Base-by-base conservation (phyloP, 164 flowering plant species). In the Magnolia sinica region DNA sequence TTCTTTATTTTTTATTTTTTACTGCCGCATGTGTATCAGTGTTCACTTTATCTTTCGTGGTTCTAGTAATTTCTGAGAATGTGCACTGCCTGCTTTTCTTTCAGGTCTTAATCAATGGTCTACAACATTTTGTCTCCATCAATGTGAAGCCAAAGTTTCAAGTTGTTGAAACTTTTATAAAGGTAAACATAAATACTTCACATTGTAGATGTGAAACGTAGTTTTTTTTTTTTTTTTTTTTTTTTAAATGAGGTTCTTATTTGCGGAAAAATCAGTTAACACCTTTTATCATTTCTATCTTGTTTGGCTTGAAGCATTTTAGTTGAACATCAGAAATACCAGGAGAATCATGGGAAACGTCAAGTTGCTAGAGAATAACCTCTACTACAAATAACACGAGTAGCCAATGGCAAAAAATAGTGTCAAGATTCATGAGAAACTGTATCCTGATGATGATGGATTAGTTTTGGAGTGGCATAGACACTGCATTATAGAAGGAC, bases 91-190 rank as follows among this genome's bases (percentile, higher is more conserved):
- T 66, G 23, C 50, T 27, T 10, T 76, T 71, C 58, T 73, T 83
- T 81, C 90, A 96, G 99, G 99, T 92, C 74, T 85, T 94, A 71
- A 96, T 96, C 79, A 94, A 94, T 76, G 98, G 99, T 59, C 87
- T 94, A 16, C 91, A 90, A 73, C 98, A 92, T 83, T 91, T 96
- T 79, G 90, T 85, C 69, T 76, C 97, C 5, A 67, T 77, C 10
- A 87, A 91, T 82, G 93, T 91, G 78, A 89, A 77, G 85, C 96
- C 94, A 16, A 92, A 92, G 86, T 76, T 96, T 71, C 99, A 89
- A 74, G 82, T 83, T 16, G 98, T 94, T 58, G 99, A 94, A 72
- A 83, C 92, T 59, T 96, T 92, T 81, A 91, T 92, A 81, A 94
- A 94, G 98, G 99, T 91, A 80, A 37, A 29, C 16, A 23, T 65